phyloP scores from a whole-genome alignment of 106 monocot species.

The Agapanthus africanus region DNA sequence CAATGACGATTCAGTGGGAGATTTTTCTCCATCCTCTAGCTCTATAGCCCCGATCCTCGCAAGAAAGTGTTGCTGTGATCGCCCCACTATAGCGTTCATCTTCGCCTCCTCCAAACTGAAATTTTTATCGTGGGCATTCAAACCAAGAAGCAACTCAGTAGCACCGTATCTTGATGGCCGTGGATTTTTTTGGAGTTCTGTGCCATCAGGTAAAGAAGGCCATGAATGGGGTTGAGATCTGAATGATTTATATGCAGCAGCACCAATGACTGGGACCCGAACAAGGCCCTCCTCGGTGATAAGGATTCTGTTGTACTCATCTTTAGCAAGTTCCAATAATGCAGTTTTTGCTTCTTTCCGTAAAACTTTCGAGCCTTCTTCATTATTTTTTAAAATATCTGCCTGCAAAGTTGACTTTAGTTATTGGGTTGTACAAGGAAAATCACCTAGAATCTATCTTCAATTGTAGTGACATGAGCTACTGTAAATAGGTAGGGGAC shows the following conservation, averaged over 20 bases:
- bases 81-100: conserved; percentile 75
- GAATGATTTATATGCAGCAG: conserved; percentile 60
- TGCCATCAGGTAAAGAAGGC: conserved; percentile 88
- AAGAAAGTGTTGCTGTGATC: conserved; percentile 92
- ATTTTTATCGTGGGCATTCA: conserved; percentile 43
- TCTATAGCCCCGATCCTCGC: conserved; percentile 82
- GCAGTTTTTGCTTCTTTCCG: conserved; percentile 68
- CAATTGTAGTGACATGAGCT: background rate
- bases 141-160: conserved; percentile 72
- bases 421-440: conserved; percentile 8
- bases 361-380: conserved; percentile 40
- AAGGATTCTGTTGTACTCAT: conserved; percentile 63
- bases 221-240: conserved; percentile 58
- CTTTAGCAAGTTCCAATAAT: conserved; percentile 65
- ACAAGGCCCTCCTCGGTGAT: conserved; percentile 73
- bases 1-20: conserved; percentile 12
- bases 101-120: conserved; percentile 49
- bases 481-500: too few species aligned
- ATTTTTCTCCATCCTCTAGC: conserved; percentile 29
- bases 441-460: background rate
- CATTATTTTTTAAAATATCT: conserved; percentile 36
- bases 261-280: conserved; percentile 62
- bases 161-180: conserved; percentile 79
- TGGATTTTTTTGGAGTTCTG: conserved; percentile 40
- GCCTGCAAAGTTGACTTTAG: conserved; percentile 37